Evolutionary conservation across 1,284 basidiomycete species (phyloP), one percentile per base, ranked within the genome.

Genomic region (Ustilago curta): DNA sequence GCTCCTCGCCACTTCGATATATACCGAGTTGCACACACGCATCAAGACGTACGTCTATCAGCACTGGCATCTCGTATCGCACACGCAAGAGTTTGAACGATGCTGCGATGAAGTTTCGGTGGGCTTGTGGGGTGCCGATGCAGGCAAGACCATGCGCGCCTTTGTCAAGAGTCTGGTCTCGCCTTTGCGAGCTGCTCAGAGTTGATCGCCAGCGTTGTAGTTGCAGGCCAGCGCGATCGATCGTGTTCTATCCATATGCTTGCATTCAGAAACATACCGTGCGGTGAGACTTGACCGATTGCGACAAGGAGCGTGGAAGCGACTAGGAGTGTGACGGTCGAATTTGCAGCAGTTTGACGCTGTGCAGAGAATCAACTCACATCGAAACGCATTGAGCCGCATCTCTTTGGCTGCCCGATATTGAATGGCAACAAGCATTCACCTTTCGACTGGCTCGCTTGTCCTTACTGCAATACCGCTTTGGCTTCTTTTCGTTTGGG

Each of bases 1-100:
- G 48, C 85, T 94, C 59, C 88, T 92, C 57, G 91, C 85, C 16
- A 82, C 80, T 25, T 60, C 69, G 27, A 68, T 81, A 23, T 82
- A 80, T 45, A 60, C 64, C 14, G 75, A 79, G 25, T 59, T 84
- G 39, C 82, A 84, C 39, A 56, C 60, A 2, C 52, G 61, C 8
- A 77, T 84, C 62, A 79, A 80, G 66, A 56, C 71, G 23, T 83
- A 78, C 53, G 81, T 84, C 42, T 83, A 78, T 42, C 70, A 77
- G 32, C 56, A 81, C 49, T 83, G 81, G 81, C 56, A 76, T 12
- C 63, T 47, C 7, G 82, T 84, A 3, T 59, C 71, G 39, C 50
- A 62, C 42, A 78, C 77, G 39, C 50, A 56, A 5, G 79, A 79
- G 59, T 84, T 84, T 60, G 82, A 82, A 21, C 53, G 69, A 9